A percentile compares a stretch with the other conserved stretches of the same genome.
phyloP scores from a whole-genome alignment of 495 filamentous ascomycete genomes.

The Astrothelium subdiscretum region DNA sequence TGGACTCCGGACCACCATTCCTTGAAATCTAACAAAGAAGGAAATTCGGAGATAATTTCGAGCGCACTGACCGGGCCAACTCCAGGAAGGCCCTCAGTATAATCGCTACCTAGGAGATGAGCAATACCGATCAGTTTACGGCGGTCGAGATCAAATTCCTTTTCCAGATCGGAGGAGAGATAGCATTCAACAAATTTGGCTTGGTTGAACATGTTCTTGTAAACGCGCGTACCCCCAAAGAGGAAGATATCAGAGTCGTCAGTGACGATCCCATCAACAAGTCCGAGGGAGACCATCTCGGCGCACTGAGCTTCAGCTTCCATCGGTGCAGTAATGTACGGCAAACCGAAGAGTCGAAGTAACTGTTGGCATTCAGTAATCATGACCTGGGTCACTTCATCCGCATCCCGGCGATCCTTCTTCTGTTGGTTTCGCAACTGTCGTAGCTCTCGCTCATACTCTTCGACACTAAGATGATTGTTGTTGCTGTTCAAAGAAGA shows the following conservation, averaged over 20 bases:
- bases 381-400: conserved; percentile 92
- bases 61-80: conserved; percentile 89
- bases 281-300: conserved; percentile 67
- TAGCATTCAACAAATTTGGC: conserved; percentile 98
- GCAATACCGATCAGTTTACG: conserved; percentile 76
- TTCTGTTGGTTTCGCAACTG: conserved; percentile 85
- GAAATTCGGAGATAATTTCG: conserved; percentile 87
- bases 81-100: conserved; percentile 81
- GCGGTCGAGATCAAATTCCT: conserved; percentile 75
- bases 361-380: conserved; percentile 88
- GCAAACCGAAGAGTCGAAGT: conserved; percentile 79
- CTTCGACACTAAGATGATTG: conserved; percentile 48
- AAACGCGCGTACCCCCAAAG: conserved; percentile 89
- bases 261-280: conserved; percentile 97
- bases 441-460: conserved; percentile 79
- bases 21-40: conserved; percentile 52
- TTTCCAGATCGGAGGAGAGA: conserved; percentile 72
- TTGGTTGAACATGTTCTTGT: conserved; percentile 99
- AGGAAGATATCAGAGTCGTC: conserved; percentile 96
- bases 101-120: conserved; percentile 83
- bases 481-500: conserved; percentile 67
- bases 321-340: conserved; percentile 96
- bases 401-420: conserved; percentile 88
- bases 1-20: conserved; percentile 84
- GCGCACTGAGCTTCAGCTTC: conserved; percentile 98